Conservation (phyloP, 1,139 yeast species). For the Groenewaldozyma sp. region DNA sequence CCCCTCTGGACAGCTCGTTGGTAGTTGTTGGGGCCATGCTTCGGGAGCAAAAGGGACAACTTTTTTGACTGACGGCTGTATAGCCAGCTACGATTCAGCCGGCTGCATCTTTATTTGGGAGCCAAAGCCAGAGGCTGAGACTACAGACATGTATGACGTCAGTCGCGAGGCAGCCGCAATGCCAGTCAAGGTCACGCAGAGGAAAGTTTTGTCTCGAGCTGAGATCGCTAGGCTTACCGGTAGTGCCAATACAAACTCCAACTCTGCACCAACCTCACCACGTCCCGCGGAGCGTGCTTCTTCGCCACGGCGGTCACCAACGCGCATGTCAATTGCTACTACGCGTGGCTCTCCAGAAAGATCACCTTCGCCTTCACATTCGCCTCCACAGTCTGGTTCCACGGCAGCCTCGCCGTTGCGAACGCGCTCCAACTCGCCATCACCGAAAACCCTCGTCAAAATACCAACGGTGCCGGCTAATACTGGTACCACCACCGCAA, state of each 20-base stretch:
- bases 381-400: not conserved
- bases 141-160: not conserved
- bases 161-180: not conserved
- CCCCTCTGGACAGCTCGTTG: conserved; percentile 37
- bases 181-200: not conserved
- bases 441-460: not conserved
- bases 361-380: not conserved
- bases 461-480: not conserved
- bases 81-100: conserved; percentile 24
- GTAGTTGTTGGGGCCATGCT: conserved; percentile 58
- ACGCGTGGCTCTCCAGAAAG: not conserved
- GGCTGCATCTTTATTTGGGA: conserved; percentile 26
- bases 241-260: not conserved
- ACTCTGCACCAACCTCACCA: conserved; percentile 3
- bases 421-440: not conserved
- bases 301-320: not conserved
- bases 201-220: conserved; percentile 20
- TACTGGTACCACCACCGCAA: not conserved
- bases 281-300: not conserved
- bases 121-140: not conserved
- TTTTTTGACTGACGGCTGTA: conserved; percentile 16
- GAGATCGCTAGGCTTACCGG: conserved; percentile 16
- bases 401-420: not conserved
- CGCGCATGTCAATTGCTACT: conserved; percentile 1
- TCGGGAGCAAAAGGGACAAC: conserved; percentile 43